Conservation (phyloP, 768 basidiomycete species). For the Podaxis sp. region DNA sequence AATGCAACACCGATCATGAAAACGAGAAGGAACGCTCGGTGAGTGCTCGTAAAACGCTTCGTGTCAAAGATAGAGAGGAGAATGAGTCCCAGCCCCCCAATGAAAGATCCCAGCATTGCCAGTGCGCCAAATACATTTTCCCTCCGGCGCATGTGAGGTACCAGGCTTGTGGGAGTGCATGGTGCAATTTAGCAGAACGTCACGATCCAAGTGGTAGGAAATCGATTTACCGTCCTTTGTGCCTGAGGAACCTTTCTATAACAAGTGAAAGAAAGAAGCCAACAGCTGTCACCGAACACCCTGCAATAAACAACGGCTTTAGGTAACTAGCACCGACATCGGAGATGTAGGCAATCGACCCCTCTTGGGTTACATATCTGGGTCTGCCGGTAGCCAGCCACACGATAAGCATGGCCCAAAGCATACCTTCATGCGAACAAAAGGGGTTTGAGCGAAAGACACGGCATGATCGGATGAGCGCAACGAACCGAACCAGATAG, state of each 20-base stretch:
- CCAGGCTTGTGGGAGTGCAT: constrained; percentile 39
- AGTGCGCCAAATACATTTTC: constrained; percentile 52
- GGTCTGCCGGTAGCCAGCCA: constrained; percentile 68
- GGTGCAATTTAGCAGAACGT: background rate
- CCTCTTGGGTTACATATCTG: constrained; percentile 50
- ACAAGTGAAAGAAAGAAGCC: constrained; percentile 57
- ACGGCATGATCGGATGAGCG: background rate
- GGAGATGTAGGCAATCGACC: constrained; percentile 67
- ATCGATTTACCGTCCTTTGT: constrained; percentile 49
- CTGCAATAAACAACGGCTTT: constrained; percentile 72
- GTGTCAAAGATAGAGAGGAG: constrained; percentile 73
- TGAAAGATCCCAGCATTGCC: constrained; percentile 55
- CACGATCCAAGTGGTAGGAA: background rate
- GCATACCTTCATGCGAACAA: constrained; percentile 33
- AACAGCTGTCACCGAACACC: constrained; percentile 58
- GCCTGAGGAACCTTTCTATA: constrained; percentile 60
- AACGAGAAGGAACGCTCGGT: constrained; percentile 60
- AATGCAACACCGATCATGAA: constrained; percentile 72
- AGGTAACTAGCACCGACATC: constrained; percentile 71
- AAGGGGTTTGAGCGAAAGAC: background rate
- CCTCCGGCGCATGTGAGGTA: constrained; percentile 51
- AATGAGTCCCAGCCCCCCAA: constrained; percentile 63
- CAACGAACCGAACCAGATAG: constrained; percentile 61
- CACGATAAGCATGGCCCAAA: constrained; percentile 66
- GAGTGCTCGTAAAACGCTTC: constrained; percentile 41